phyloP scores from a whole-genome alignment of 176 grass and related monocot species.

The Aegilops umbellulata region DNA sequence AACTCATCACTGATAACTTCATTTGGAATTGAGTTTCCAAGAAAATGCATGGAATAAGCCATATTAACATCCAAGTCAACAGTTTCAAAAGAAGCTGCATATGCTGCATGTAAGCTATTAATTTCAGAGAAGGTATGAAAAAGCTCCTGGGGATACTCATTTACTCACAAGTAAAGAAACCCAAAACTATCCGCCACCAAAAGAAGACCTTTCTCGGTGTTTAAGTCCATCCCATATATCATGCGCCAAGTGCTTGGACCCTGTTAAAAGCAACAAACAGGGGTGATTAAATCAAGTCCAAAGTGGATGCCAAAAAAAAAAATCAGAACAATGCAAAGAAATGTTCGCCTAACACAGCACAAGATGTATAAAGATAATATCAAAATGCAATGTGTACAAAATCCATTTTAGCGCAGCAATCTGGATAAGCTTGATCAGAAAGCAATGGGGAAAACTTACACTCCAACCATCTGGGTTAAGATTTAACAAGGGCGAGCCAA shows the following conservation, averaged over 20 bases:
- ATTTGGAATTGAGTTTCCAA: background rate
- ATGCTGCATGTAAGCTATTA: background rate
- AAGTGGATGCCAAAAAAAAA: background rate
- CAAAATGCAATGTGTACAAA: background rate
- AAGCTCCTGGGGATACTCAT: slow-evolving; percentile 14
- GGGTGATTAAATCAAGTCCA: background rate
- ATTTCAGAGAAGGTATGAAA: background rate
- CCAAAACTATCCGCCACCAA: slow-evolving; percentile 94
- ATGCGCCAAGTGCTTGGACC: slow-evolving; percentile 80
- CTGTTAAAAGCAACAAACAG: slow-evolving; percentile 40
- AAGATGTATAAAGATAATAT: background rate
- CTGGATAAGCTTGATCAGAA: background rate
- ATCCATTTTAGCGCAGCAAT: background rate
- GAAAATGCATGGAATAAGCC: slow-evolving; percentile 10
- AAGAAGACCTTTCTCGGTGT: slow-evolving; percentile 72
- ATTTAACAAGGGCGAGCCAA: slow-evolving; percentile 65
- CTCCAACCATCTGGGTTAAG: slow-evolving; percentile 93
- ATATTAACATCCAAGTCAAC: background rate
- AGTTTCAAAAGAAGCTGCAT: background rate
- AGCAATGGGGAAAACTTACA: slow-evolving; percentile 40
- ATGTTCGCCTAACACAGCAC: background rate
- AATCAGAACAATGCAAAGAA: background rate
- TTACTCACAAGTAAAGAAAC: slow-evolving; percentile 85
- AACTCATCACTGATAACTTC: background rate
- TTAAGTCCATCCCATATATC: slow-evolving; percentile 96